These are phyloP conservation scores for Candida corydali DNA, from an alignment of 805 yeast species.

Conservation along the genomic window DNA sequence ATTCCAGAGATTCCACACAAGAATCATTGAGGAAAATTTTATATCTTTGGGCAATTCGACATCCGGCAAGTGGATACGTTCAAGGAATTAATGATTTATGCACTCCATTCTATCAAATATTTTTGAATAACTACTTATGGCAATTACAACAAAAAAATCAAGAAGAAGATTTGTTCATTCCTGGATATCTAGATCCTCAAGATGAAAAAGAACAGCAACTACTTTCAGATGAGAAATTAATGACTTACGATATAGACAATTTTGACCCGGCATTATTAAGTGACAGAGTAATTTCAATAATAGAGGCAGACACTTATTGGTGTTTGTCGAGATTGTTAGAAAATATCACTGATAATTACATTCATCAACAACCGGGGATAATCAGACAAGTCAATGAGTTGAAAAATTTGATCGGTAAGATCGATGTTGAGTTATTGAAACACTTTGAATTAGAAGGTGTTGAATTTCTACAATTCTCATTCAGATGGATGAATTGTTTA, in stretches of 20 bases:
- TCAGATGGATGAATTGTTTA: slow-evolving; percentile 98
- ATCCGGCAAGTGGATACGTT: slow-evolving; percentile 96
- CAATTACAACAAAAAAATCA: slow-evolving; percentile 28
- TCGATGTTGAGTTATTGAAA: slow-evolving; percentile 65
- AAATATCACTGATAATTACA: slow-evolving; percentile 93
- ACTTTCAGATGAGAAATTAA: slow-evolving; percentile 21
- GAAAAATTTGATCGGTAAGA: slow-evolving; percentile 70
- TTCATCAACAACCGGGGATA: slow-evolving; percentile 98
- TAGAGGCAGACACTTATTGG: slow-evolving; percentile 98
- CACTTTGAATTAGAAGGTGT: slow-evolving; percentile 80
- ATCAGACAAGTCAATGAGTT: slow-evolving; percentile 83
- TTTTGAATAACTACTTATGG: slow-evolving; percentile 61
- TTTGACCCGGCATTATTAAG: slow-evolving; percentile 64
- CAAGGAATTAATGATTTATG: slow-evolving; percentile 95
- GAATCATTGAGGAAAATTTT: slow-evolving; percentile 73
- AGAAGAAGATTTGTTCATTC: slow-evolving; percentile 29
- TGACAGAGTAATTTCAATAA: slow-evolving; percentile 53
- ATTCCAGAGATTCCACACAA: slow-evolving; percentile 68
- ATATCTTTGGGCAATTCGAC: slow-evolving; percentile 93
- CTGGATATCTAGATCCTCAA: slow-evolving; percentile 26
- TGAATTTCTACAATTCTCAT: slow-evolving; percentile 94
- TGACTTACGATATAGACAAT: slow-evolving; percentile 40
- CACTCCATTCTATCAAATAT: slow-evolving; percentile 90
- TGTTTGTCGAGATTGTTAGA: slow-evolving; percentile 87
- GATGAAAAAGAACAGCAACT: slow-evolving; percentile 20